Conservation (phyloP, 2,329 filamentous ascomycete species). For the Lasiodiplodia sp. region DNA sequence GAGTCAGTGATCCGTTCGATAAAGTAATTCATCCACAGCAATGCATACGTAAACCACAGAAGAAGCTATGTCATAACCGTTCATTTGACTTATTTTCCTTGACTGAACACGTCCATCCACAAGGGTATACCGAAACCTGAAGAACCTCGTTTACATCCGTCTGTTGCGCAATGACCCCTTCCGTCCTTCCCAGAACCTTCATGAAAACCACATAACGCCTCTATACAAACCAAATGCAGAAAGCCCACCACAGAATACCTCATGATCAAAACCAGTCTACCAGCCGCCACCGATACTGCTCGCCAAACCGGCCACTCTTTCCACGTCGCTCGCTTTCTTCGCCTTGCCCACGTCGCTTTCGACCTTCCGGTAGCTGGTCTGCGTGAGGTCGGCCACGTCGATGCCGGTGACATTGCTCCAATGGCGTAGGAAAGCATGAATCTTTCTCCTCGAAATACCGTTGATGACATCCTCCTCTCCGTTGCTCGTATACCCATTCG, state of each 20-base stretch:
- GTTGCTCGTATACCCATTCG: background rate
- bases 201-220: background rate
- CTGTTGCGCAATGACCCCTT: background rate
- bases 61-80: background rate
- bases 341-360: slow-evolving; percentile 91
- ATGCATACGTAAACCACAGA: background rate
- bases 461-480: slow-evolving; percentile 52
- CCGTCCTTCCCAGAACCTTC: background rate
- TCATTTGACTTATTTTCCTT: background rate
- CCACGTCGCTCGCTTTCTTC: slow-evolving; percentile 70
- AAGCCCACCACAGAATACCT: background rate
- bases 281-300: slow-evolving; percentile 93
- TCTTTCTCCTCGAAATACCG: slow-evolving; percentile 70
- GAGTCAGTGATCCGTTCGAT: background rate
- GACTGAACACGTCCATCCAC: background rate
- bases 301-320: slow-evolving; percentile 86
- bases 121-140: background rate
- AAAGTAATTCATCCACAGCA: background rate
- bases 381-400: slow-evolving; percentile 73
- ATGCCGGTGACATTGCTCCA: slow-evolving; percentile 80
- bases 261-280: slow-evolving; percentile 54
- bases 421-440: slow-evolving; percentile 74
- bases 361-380: slow-evolving; percentile 89
- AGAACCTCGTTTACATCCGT: background rate
- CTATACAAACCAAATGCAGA: background rate